Evolutionary conservation across 2,329 filamentous ascomycete species (phyloP), one percentile per base, ranked within the genome.

Genomic region (Aphanoascus verrucosus): DNA sequence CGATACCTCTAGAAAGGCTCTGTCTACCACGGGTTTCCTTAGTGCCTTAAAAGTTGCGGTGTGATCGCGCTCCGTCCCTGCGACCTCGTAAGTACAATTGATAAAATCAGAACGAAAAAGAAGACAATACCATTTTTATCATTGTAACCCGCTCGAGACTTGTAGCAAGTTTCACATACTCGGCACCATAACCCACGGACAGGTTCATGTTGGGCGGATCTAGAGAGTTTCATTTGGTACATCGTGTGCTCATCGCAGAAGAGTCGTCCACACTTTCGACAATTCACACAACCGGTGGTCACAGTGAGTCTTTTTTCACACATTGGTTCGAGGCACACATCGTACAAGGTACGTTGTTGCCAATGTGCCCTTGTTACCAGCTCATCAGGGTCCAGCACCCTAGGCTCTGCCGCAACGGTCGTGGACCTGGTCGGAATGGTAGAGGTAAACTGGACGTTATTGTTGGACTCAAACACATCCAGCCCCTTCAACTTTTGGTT

Each of bases 121-220:
- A 6, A 12, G 32, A 8, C 20, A 54, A 53, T 62, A 74, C 74
- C 87, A 53, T 79, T 80, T 61, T 91, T 85, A 63, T 98, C 90
- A 65, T 94, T 95, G 70, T 98, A 98, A 2, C 93, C 93, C 23
- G 90, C 88, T 62, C 93, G 81, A 49, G 89, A 95, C 72, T 96
- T 97, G 73, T 93, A 98, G 71, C 93, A 98, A n/a, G 93, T 97
- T 73, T 98, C 93, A 66, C 93, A 98, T 1, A 97, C 91, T 49
- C 93, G 76, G 62, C 88, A 94, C 93, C 93, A 98, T 61, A 88
- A 80, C 6, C 93, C 93, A 57, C 91, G 77, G 1, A 93, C 81
- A 0, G 93, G 91, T 59, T 98, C 93, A 69, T 96, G 88, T 55
- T 84, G 80, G 3, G 93, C 93, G 31, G 89, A 85, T 52, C 90